Base-by-base conservation (phyloP, 139 green algal species). In the Picochlorum costavermella region DNA sequence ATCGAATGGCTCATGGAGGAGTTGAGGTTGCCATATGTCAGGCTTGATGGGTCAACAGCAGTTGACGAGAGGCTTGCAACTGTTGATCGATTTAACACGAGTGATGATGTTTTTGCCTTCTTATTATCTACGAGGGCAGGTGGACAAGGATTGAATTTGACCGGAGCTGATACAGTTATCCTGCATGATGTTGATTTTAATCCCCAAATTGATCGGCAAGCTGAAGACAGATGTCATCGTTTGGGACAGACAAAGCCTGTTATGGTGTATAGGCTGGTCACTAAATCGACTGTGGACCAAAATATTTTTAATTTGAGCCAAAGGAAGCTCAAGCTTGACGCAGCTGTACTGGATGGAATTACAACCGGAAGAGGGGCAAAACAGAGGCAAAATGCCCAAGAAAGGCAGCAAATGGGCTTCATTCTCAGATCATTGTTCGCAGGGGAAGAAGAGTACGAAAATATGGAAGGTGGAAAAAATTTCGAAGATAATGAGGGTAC, bases 181-280 rank as follows among this genome's bases (percentile, higher is more conserved):
- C 68, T 98, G 64, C 84, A 95, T 66, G 92, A 98, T 65, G 76
- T 92, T 28, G 91, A 96, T 79, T 97, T 95, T 82, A 96, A 96
- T 73, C 91, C 91, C 23, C 73, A 83, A 75, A 81, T 86, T n/a
- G 84, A 91, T 74, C 57, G 75, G 5, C 83, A 91, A 73, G 85
- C 85, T 11, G 85, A 90, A 72, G 85, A 91, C 67, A 67, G 89
- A 43, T 74, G 33, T 23, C 33, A 56, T 11, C 63, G 71, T 14
- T 78, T 98, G 58, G 92, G 92, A 3, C 92, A 98, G 77, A 92
- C 77, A 1, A 77, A 78, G 4, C 68, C 80, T 4, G 92, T 98
- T 37, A 89, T 76, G 9, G 86, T 98, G 46, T 88, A 96, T 79
- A 86, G 91, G 46, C 69, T 97, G 55, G 81, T 97, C 58, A 83